A percentile compares a stretch with the other conserved stretches of the same genome.
phyloP scores from a whole-genome alignment of 192 early-diverging fungal species.

The Diversispora eburnea region DNA sequence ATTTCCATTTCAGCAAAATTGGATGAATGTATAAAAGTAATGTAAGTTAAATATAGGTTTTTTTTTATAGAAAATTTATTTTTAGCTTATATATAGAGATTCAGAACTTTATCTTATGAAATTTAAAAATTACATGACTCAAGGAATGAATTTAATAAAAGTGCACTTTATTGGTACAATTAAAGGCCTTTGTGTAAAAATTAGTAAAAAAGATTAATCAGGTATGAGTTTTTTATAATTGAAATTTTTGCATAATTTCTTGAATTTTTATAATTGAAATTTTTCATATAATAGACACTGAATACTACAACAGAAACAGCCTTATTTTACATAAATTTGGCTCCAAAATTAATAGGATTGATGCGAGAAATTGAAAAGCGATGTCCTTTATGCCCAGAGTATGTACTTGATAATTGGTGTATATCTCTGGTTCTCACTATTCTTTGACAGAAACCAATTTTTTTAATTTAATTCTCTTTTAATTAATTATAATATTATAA shows the following conservation, averaged over 20 bases:
- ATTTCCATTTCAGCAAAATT: constrained; percentile 70
- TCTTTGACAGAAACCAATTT: background rate
- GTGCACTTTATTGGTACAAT: constrained; percentile 75
- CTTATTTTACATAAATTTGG: constrained; percentile 78
- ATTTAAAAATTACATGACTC: constrained; percentile 92
- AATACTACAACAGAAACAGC: constrained; percentile 38
- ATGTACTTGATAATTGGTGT: constrained; percentile 37
- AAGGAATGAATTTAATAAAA: constrained; percentile 90
- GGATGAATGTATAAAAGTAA: constrained; percentile 75
- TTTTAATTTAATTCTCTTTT: background rate
- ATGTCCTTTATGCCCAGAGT: constrained; percentile 63
- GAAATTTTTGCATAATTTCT: background rate
- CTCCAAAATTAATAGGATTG: constrained; percentile 58
- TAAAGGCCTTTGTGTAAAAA: constrained; percentile 58
- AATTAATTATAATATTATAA: background rate
- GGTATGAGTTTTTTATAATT: constrained; percentile 9
- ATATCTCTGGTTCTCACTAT: too few species aligned
- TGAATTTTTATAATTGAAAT: background rate
- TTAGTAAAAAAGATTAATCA: constrained; percentile 54
- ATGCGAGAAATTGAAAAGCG: constrained; percentile 75
- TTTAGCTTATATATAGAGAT: constrained; percentile 71
- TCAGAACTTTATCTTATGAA: constrained; percentile 91
- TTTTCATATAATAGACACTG: constrained; percentile 22
- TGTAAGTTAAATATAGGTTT: constrained; percentile 40
- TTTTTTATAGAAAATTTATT: background rate